Base-by-base conservation (phyloP, 2,329 filamentous ascomycete genomes). In the Alternaria angustiovoidea region DNA sequence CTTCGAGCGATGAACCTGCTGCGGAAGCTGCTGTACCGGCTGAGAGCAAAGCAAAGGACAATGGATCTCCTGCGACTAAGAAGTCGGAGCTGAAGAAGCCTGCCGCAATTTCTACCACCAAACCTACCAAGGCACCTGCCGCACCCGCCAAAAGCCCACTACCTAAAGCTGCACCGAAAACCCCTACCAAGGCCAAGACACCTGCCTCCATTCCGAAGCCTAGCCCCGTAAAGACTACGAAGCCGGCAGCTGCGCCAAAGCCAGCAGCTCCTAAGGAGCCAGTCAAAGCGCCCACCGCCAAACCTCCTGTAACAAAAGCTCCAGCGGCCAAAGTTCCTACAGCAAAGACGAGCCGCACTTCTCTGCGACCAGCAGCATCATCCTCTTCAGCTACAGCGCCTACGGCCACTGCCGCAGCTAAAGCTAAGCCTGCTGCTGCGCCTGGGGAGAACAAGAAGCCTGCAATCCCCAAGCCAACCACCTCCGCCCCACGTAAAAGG, bases 91-190 rank as follows among this genome's bases (percentile, higher is more conserved):
- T 58, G 24, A 78, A 74, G 66, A 78, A 73, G 54, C 75, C 75
- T 22, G 62, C 70, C 9, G 59, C 74, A 6, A 77, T 77, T 36
- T 77, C 75, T 30, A 76, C 73, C 9, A 55, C 66, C 24, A 78
- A 73, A 59, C 63, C 70, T 14, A 56, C 69, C 46, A 74, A 71
- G 55, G 51, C 67, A 14, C 58, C 66, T 28, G 26, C 32, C 30
- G 28, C 60, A 39, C 64, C 75, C 30, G 60, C 70, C 34, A 77
- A 74, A 63, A 78, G 74, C 53, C 73, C 75, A 11, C 58, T 77
- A 39, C 73, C 74, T 8, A 77, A 70, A 53, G 63, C 62, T 48
- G 48, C 62, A 26, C 71, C 74, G 1, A 75, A 65, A 49, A 74
- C 74, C n/a, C 76, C 76, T 4, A 74, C 73, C 7, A 76, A 72